Evolutionary conservation across 2,329 filamentous ascomycete species (phyloP).

Genomic region (Calonectria montana): DNA sequence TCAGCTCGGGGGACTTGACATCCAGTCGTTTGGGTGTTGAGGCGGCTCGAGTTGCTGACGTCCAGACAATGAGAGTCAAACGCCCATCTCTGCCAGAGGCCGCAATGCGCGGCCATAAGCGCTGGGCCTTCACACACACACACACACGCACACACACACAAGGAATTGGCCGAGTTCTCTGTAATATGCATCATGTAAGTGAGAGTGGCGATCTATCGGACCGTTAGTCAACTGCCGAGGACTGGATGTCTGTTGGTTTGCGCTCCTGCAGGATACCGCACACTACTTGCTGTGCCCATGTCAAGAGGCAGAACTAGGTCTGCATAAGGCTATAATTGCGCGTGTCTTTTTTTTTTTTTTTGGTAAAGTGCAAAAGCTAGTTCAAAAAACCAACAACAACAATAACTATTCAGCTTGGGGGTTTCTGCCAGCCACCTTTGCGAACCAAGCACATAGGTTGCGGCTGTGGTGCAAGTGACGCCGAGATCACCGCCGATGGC

Average conservation of each 20-base stretch:
- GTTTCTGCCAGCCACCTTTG: not conserved
- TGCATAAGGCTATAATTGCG: not conserved
- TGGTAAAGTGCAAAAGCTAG: not conserved
- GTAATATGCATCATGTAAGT: not conserved
- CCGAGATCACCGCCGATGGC: not conserved
- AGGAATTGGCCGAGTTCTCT: not conserved
- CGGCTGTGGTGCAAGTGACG: not conserved
- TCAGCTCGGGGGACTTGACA: not conserved
- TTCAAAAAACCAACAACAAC: no score
- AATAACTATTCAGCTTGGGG: not conserved
- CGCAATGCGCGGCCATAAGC: constrained; percentile 23
- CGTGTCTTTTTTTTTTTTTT: not conserved
- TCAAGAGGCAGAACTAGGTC: not conserved
- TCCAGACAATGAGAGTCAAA: not conserved
- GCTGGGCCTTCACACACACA: not conserved
- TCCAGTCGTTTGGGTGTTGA: constrained; percentile 1
- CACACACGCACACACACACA: not conserved
- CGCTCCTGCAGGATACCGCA: not conserved
- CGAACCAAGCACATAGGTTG: not conserved
- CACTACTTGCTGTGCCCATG: not conserved
- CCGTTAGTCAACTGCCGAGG: not conserved
- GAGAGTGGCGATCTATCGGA: not conserved
- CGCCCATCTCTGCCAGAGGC: not conserved
- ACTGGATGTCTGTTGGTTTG: not conserved
- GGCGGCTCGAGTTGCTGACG: not conserved